Percentiles rank a stretch among this genome's conserved stretches.
Conservation (phyloP, 495 filamentous ascomycete genomes). For the Thermothielavioides terrestris region DNA sequence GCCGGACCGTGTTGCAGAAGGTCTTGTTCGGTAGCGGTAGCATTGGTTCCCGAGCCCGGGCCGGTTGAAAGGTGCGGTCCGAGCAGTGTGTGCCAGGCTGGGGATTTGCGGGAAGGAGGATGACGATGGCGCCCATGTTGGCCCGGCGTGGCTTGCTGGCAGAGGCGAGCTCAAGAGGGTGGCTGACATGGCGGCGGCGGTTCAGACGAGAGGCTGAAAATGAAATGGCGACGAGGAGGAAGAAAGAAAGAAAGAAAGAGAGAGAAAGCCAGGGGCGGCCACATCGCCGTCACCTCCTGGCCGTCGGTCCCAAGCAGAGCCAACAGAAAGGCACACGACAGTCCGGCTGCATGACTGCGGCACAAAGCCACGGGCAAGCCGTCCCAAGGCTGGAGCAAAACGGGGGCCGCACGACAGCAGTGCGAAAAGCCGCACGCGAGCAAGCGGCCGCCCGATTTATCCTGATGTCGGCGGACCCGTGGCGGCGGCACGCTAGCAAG, state of each 20-base stretch:
- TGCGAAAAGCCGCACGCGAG: too few relatives aligned
- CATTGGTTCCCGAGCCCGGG: too few relatives aligned
- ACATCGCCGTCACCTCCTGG: too few relatives aligned
- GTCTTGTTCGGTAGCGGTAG: too few relatives aligned
- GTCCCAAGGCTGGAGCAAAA: neutral
- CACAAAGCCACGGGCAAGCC: neutral
- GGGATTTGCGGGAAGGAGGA: neutral
- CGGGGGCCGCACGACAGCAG: too few relatives aligned
- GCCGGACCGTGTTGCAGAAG: neutral
- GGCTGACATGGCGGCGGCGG: neutral
- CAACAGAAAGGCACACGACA: neutral
- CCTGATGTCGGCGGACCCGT: too few relatives aligned
- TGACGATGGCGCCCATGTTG: neutral
- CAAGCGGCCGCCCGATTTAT: too few relatives aligned
- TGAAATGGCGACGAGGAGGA: neutral
- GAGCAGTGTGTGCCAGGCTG: neutral
- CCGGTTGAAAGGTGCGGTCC: neutral
- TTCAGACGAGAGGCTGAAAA: neutral
- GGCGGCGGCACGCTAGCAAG: too few relatives aligned
- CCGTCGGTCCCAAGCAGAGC: too few relatives aligned
- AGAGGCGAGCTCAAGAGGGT: neutral
- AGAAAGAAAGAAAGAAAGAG: neutral
- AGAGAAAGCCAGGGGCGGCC: neutral
- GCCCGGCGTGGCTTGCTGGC: neutral
- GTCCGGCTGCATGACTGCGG: conserved; percentile 7